Percentiles rank a stretch among this genome's conserved stretches.
phyloP scores from a whole-genome alignment of 495 filamentous ascomycete species.

The Articulospora tetracladia region DNA sequence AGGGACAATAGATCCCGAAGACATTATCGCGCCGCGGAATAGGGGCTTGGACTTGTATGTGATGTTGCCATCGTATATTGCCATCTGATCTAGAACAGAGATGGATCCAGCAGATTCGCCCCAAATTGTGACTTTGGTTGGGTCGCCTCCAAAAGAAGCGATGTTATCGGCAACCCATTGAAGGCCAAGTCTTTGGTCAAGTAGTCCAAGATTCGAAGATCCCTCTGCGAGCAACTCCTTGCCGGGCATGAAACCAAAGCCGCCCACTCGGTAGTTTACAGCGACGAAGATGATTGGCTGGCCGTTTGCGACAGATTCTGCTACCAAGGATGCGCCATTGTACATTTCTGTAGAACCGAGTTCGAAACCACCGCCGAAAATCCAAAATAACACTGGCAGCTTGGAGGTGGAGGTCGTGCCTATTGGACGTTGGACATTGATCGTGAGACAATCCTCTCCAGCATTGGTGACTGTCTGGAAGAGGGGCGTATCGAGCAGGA shows the following conservation, averaged over 20 bases:
- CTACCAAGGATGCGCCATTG: conserved; percentile 49
- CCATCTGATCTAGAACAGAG: conserved; percentile 68
- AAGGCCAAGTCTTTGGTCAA: conserved; percentile 40
- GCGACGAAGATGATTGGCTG: conserved; percentile 62
- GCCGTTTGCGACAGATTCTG: conserved; percentile 44
- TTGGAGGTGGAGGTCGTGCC: conserved; percentile 36
- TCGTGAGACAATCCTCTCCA: conserved; percentile 61
- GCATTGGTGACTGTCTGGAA: conserved; percentile 46
- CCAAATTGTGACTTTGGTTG: conserved; percentile 40
- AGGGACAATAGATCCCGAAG: conserved; percentile 62
- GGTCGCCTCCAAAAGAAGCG: conserved; percentile 33
- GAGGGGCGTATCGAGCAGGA: conserved; percentile 51
- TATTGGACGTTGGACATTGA: conserved; percentile 60
- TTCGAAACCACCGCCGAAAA: conserved; percentile 65
- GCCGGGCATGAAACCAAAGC: conserved; percentile 57
- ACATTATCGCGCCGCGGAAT: conserved; percentile 61
- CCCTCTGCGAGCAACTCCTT: conserved; percentile 64
- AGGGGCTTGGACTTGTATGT: conserved; percentile 65
- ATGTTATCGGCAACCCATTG: conserved; percentile 51
- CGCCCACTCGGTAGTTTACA: conserved; percentile 60
- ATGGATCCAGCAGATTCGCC: conserved; percentile 45
- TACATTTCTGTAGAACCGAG: conserved; percentile 52
- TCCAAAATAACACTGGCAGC: conserved; percentile 64
- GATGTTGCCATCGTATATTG: conserved; percentile 63
- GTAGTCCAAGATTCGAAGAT: conserved; percentile 41